Evolutionary conservation across 495 filamentous ascomycete species (phyloP), one percentile per base, ranked within the genome.

Genomic region (Aspergillus incahuasiensis): DNA sequence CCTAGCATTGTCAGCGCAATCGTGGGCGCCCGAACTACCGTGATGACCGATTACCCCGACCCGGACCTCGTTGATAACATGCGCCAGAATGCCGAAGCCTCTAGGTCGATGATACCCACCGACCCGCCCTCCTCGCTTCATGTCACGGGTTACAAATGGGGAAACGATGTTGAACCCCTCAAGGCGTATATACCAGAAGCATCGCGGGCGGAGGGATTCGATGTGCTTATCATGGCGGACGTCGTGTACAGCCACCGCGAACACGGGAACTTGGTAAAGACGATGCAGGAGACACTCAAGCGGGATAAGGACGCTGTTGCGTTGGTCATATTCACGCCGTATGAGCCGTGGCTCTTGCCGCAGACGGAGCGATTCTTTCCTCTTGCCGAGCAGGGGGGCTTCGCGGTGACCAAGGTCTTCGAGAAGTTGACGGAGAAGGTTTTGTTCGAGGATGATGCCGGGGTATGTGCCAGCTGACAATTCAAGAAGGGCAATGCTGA

Each of bases 41-140:
- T 96, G 1, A 84, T 92, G 49, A 96, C 92, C 24, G 92, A 97
- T 63, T 97, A 89, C 64, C 88, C 90, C 1, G 92, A 96, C 62
- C 76, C 78, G 19, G 90, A 94, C 18, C 72, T 97, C 2, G 74
- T 97, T 5, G 69, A 77, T 0, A 95, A 89, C 58, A 81, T 97
- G 67, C 74, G 76, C 58, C 70, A 77, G 54, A 97, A 97, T 62
- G 82, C 95, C 46, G 65, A 73, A 0, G 60, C 75, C 73, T 78
- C 70, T 5, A 45, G 56, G 13, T 42, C 59, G 3, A 48, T 67
- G 51, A 70, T 74, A 24, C 61, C 66, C 12, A 55, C 49, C 49
- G 38, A 54, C 35, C 41, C 38, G 16, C 46, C 39, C 69, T 80
- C 50, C 65, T 69, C 5, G 71, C 77, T 78, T n/a, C 63, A 72